Conservation (phyloP, 169 alveolate genomes). For the Neospora caninum region DNA sequence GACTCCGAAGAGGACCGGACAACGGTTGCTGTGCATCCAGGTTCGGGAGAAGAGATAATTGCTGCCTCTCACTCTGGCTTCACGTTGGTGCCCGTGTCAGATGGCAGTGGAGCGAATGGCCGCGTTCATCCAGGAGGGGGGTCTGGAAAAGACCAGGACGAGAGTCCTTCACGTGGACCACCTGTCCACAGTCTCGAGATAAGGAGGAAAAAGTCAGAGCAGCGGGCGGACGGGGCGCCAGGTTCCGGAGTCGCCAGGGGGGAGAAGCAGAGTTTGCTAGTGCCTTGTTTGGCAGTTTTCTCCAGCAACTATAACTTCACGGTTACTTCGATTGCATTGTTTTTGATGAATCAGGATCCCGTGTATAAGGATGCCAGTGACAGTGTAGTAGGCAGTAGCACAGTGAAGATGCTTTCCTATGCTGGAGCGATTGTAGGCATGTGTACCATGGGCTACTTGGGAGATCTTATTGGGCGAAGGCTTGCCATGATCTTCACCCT, state of each 20-base stretch:
- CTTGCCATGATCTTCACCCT: constrained; percentile 49
- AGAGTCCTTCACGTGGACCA: not conserved
- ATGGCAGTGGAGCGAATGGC: not conserved
- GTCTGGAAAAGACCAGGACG: not conserved
- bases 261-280: constrained; percentile 39
- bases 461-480: constrained; percentile 47
- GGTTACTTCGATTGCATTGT: constrained; percentile 55
- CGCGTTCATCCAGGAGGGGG: not conserved
- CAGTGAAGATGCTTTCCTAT: constrained; percentile 62
- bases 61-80: not conserved
- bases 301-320: constrained; percentile 62
- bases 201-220: not conserved
- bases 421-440: constrained; percentile 62
- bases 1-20: not conserved
- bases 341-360: constrained; percentile 57
- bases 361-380: constrained; percentile 38
- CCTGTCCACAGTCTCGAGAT: not conserved
- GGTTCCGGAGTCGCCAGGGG: not conserved
- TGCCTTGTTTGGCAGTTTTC: constrained; percentile 61
- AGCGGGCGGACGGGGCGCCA: not conserved
- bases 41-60: not conserved
- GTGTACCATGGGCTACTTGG: constrained; percentile 62
- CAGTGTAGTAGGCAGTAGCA: constrained; percentile 40
- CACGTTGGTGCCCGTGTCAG: not conserved
- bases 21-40: not conserved